These are phyloP conservation scores for Xerocomus nothofagi DNA, from an alignment of 1,284 basidiomycete species.

Conservation along the genomic window DNA sequence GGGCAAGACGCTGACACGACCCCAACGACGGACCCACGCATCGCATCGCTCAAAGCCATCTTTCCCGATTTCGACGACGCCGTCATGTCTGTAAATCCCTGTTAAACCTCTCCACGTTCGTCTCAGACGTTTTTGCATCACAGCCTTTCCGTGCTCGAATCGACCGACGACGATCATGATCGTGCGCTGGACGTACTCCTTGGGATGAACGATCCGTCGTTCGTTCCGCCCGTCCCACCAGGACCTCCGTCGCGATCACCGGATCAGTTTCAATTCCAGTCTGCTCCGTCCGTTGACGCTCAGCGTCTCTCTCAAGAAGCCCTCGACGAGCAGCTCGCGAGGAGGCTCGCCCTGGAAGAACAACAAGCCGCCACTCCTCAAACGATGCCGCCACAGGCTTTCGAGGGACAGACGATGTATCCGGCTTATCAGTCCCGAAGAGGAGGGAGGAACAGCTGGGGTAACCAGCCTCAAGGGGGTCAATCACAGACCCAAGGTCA, in stretches of 20 bases:
- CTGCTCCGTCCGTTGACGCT: conserved; percentile 14
- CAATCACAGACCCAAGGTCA: conserved; percentile 20
- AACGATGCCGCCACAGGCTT: conserved; percentile 32
- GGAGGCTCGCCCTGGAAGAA: conserved; percentile 67
- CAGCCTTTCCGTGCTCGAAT: conserved; percentile 67
- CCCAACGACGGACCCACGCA: conserved; percentile 43
- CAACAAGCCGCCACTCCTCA: conserved; percentile 44
- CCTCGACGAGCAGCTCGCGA: conserved; percentile 73
- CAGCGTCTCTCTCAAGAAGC: conserved; percentile 55
- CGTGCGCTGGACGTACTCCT: conserved; percentile 70
- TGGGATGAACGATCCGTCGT: conserved; percentile 80
- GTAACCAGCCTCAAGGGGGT: conserved; percentile 5
- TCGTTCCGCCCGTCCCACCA: conserved; percentile 41
- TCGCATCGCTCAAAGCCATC: conserved; percentile 62
- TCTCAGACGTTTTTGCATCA: conserved; percentile 2
- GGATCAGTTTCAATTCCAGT: conserved; percentile 6
- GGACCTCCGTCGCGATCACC: conserved; percentile 10
- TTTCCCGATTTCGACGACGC: conserved; percentile 78
- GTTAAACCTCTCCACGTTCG: neutral
- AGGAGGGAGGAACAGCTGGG: conserved; percentile 9
- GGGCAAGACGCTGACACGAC: neutral
- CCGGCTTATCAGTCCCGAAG: conserved; percentile 29
- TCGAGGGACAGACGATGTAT: conserved; percentile 12
- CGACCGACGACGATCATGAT: conserved; percentile 64
- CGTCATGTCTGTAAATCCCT: conserved; percentile 52